These are phyloP conservation scores for Solanum arcanum DNA, from an alignment of 257 asterid species.

Conservation along the genomic window DNA sequence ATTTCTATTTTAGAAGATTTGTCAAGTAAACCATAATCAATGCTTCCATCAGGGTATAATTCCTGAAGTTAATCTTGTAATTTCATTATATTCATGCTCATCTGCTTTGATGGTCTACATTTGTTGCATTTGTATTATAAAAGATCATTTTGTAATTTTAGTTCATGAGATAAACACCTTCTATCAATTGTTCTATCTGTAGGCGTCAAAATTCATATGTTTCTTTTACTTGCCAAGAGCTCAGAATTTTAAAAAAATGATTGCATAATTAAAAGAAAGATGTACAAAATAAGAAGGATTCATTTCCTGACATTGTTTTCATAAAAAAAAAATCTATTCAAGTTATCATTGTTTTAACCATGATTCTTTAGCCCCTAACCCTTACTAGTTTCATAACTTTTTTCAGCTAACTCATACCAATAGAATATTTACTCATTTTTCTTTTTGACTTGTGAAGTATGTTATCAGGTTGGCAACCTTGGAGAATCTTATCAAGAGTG, in stretches of 20 bases:
- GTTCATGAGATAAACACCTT: background rate
- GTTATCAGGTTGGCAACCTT: constrained; percentile 67
- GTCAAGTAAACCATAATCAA: too few relatives aligned
- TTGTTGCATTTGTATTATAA: background rate
- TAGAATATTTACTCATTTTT: background rate
- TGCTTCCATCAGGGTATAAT: background rate
- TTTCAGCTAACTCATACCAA: background rate
- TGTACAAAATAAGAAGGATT: background rate
- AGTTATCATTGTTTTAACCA: background rate
- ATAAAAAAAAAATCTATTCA: background rate
- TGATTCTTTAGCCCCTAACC: background rate
- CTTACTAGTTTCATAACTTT: background rate
- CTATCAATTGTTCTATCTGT: background rate
- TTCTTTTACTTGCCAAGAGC: background rate
- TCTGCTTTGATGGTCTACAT: background rate
- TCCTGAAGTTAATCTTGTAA: background rate
- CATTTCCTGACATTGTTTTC: background rate
- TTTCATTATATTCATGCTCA: background rate
- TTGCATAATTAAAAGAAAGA: background rate
- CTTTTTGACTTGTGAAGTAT: background rate
- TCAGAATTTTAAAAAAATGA: background rate
- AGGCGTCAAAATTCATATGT: background rate
- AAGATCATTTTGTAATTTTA: background rate
- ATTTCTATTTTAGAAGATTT: too few relatives aligned
- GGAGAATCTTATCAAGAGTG: constrained; percentile 68